Conservation (phyloP, 352 stramenopile species). For the Phytophthora pinifolia region DNA sequence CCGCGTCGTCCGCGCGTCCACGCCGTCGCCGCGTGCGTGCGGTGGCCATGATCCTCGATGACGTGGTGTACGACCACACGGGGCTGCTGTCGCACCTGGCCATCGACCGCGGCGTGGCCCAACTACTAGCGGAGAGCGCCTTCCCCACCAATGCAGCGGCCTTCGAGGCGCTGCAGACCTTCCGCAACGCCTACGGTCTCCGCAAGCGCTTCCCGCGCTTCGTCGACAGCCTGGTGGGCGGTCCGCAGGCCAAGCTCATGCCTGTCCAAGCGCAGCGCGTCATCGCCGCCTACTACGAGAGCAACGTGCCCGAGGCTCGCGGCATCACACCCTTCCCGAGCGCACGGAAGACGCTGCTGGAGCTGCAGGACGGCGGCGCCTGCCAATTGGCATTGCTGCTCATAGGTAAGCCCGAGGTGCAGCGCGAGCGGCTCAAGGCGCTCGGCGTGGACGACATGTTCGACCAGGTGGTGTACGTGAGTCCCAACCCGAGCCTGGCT, state of each 20-base stretch:
- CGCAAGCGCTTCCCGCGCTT: conserved; percentile 85
- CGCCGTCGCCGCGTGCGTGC: conserved; percentile 61
- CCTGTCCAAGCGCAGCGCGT: conserved; percentile 52
- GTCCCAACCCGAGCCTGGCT: conserved; percentile 58
- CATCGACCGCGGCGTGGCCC: conserved; percentile 72
- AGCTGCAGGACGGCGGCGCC: conserved; percentile 45
- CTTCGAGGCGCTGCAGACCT: conserved; percentile 74
- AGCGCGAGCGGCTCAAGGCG: conserved; percentile 70
- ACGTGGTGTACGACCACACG: conserved; percentile 87
- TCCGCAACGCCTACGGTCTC: conserved; percentile 81
- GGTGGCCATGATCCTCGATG: conserved; percentile 84
- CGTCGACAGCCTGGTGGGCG: conserved; percentile 67
- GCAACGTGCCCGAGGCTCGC: conserved; percentile 66
- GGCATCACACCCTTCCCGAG: conserved; percentile 66
- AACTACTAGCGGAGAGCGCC: conserved; percentile 66
- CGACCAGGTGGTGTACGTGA: conserved; percentile 61
- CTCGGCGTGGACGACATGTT: conserved; percentile 70
- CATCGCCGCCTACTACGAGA: conserved; percentile 78
- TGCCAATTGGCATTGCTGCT: conserved; percentile 73
- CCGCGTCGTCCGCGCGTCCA: conserved; percentile 3
- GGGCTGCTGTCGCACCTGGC: conserved; percentile 77
- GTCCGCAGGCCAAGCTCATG: conserved; percentile 40
- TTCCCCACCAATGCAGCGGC: conserved; percentile 68
- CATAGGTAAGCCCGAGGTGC: conserved; percentile 73
- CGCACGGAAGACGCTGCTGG: conserved; percentile 51